These are phyloP conservation scores for Leishmania mexicana DNA, from an alignment of 208 protist species.

Conservation along the genomic window DNA sequence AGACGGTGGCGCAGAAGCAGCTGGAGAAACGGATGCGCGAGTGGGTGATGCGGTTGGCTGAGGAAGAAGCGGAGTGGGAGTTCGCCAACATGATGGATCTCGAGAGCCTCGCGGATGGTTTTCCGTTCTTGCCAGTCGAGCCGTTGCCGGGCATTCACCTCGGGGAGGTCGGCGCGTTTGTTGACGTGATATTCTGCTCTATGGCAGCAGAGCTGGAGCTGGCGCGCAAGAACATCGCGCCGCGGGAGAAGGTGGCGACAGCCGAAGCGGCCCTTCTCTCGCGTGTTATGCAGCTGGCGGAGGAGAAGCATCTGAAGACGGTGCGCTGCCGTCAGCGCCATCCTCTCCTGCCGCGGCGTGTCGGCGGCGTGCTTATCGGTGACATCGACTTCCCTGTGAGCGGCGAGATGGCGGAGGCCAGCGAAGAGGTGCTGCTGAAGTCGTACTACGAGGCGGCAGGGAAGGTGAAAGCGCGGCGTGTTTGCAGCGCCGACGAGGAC, in stretches of 20 bases:
- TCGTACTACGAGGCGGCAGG: conserved; percentile 19
- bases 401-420: conserved; percentile 21
- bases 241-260: conserved; percentile 10
- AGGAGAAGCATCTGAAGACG: conserved; percentile 24
- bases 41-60: conserved; percentile 34
- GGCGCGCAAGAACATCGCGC: conserved; percentile 16
- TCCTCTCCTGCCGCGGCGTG: conserved; percentile 39
- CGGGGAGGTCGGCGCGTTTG: conserved; percentile 34
- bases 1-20: conserved; percentile 22
- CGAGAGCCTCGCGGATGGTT: conserved; percentile 44
- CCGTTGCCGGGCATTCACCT: conserved; percentile 41
- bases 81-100: conserved; percentile 31
- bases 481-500: conserved; percentile 52
- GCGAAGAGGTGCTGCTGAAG: conserved; percentile 22
- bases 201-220: conserved; percentile 41
- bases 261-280: conserved; percentile 16
- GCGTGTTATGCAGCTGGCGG: conserved; percentile 14
- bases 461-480: conserved; percentile 21
- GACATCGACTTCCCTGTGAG: conserved; percentile 33
- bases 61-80: conserved; percentile 41
- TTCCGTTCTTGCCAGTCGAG: conserved; percentile 55
- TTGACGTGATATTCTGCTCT: conserved; percentile 37
- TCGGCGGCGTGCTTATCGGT: conserved; percentile 47
- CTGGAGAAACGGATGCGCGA: conserved; percentile 57
- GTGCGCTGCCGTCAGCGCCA: conserved; percentile 21